Conservation (phyloP, 108 stramenopile genomes). For the Skeletonema marinoi region DNA sequence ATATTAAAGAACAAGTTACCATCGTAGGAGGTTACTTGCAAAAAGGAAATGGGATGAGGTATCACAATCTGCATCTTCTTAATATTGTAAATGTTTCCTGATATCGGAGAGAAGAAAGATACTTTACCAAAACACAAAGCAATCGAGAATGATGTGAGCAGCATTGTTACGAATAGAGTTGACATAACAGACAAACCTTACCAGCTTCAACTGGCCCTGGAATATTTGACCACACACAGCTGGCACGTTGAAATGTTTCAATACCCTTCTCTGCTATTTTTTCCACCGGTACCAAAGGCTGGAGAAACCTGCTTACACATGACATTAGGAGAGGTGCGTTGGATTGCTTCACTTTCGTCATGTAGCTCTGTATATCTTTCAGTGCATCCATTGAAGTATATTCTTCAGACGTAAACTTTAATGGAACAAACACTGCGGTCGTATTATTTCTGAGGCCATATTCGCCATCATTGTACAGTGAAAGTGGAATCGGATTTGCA, state of each 20-base stretch:
- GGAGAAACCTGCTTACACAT: slow-evolving; percentile 5
- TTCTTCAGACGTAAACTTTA: slow-evolving; percentile 2
- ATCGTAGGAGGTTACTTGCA: slow-evolving; percentile 8
- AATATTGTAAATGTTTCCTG: slow-evolving; percentile 1
- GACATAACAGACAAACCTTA: no score
- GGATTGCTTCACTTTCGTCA: slow-evolving; percentile 18
- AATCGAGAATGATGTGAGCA: no score
- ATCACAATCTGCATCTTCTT: slow-evolving; percentile 22
- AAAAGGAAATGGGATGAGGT: slow-evolving; percentile 20
- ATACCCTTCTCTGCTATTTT: neutral
- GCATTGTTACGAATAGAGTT: neutral
- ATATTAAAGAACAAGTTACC: slow-evolving; percentile 18
- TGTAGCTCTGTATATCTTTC: slow-evolving; percentile 10
- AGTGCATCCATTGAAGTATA: neutral
- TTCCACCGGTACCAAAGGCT: slow-evolving; percentile 5
- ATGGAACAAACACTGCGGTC: slow-evolving; percentile 13
- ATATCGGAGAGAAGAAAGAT: neutral
- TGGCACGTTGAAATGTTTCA: slow-evolving; percentile 6
- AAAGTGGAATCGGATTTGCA: slow-evolving; percentile 23
- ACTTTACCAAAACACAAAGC: no score
- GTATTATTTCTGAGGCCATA: slow-evolving; percentile 17
- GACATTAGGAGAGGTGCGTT: slow-evolving; percentile 22
- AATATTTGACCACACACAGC: slow-evolving; percentile 19
- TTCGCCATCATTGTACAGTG: slow-evolving; percentile 10
- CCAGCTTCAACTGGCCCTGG: slow-evolving; percentile 13